Base-by-base conservation (phyloP, 2,329 filamentous ascomycete species). In the Exophiala sp. region DNA sequence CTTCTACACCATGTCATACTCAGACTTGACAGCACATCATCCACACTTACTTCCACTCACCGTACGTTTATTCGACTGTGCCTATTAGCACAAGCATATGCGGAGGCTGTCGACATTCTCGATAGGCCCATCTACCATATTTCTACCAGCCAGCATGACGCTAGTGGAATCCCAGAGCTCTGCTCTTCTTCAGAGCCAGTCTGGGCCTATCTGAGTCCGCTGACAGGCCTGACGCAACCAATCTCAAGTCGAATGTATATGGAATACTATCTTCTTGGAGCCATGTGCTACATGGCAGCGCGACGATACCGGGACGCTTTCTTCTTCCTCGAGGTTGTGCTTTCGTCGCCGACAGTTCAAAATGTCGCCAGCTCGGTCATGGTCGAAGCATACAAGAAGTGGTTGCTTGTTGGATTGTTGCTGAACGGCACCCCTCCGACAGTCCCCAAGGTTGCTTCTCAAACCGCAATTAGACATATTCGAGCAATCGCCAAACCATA, bases 361-460 rank as follows among this genome's bases (percentile, higher is more conserved):
- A 75, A 78, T 32, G 78, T 82, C 34, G 77, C 83, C 10, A 92
- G 86, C 69, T 86, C 84, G 67, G 78, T 95, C 47, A 94, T 94
- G 87, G 77, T 88, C 3, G 90, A 96, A 61, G 89, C 89, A 5
- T 92, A 95, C 76, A 95, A 92, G 73, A 95, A 92, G 71, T 96
- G 90, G 88, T 68, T 95, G 7, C 74, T 99, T 12, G 79, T 91
- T 8, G 83, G 84, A 49, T 77, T 96, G 50, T 74, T 99, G 14
- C 77, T 82, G 5, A 75, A 84, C 49, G 91, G 91, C 61, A 81
- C 77, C 63, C 75, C 76, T 3, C 72, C 75, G 1, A 62, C 70
- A 0, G 66, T 83, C 8, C 87, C 88, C 1, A 74, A 78, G 36
- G 80, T 81, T 43, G 79, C 81, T 6, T 77, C 79, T 46, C 55